A percentile compares a stretch with the other conserved stretches of the same genome.
phyloP scores from a whole-genome alignment of 768 basidiomycete genomes.

The Kwoniella botswanensis region DNA sequence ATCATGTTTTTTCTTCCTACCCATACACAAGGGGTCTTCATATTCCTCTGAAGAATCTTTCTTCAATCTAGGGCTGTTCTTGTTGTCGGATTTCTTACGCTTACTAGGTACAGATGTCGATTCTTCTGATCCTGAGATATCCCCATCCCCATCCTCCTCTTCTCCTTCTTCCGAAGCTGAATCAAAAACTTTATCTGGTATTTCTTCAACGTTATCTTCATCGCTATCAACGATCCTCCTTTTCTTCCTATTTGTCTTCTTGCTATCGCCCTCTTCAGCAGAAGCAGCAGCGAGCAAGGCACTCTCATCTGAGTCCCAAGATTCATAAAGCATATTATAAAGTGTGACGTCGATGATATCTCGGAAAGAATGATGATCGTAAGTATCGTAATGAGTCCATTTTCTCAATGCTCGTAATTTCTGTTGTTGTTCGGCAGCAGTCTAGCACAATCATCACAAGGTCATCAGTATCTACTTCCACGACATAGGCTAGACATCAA shows the following conservation, averaged over 20 bases:
- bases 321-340: constrained; percentile 42
- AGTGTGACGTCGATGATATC: constrained; percentile 43
- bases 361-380: constrained; percentile 31
- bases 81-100: not conserved
- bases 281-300: not conserved
- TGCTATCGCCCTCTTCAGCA: not conserved
- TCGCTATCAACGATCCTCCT: constrained; percentile 4
- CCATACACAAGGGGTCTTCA: constrained; percentile 2
- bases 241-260: constrained; percentile 25
- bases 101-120: constrained; percentile 9
- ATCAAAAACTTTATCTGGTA: constrained; percentile 12
- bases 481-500: too few relatives aligned
- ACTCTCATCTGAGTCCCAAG: constrained; percentile 18
- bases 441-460: constrained; percentile 23
- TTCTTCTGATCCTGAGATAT: not conserved
- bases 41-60: constrained; percentile 10
- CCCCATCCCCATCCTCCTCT: not conserved
- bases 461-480: not conserved
- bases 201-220: constrained; percentile 7
- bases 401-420: constrained; percentile 56
- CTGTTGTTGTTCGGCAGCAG: constrained; percentile 47
- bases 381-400: constrained; percentile 56
- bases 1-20: constrained; percentile 41
- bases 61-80: not conserved
- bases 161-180: constrained; percentile 27